Evolutionary conservation across 2,329 filamentous ascomycete species (phyloP), one percentile per base, ranked within the genome.

Genomic region (Juglanconis juglandina): DNA sequence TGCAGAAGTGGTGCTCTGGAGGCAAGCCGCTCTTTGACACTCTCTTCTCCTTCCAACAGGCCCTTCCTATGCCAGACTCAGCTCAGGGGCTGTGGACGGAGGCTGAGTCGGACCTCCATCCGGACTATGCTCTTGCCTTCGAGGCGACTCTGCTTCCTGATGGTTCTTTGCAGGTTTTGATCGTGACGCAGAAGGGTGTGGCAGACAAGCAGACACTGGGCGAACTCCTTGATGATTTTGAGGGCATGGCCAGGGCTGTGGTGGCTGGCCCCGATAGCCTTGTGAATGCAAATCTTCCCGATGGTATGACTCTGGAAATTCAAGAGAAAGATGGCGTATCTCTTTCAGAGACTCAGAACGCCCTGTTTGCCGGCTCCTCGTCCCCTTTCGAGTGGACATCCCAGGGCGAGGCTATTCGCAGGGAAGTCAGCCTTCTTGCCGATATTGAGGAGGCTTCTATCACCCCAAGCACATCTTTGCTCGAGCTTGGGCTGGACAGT

Each of bases 401-500:
- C 2, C 69, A 80, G 14, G 83, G 89, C 0, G 67, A 67, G 1
- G 65, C 65, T 0, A 76, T 96, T 6, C 82, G 84, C 33, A 71
- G 78, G 3, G 86, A 89, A 66, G 81, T 96, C 48, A 83, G 88
- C 1, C 67, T 69, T 0, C 75, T 96, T 5, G 84, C 87, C 1
- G 81, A 80, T 0, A 69, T 87, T 0, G 70, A 81, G 0, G 70
- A 73, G 3, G 70, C 78, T 1, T 73, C 80, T 0, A 76, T 96
- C 42, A 71, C 75, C 1, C 81, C 84, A 55, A 73, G 78, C 6
- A 85, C 85, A 0, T 88, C 88, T 0, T 84, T 97, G 10, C 87
- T 96, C 44, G 87, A 94, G 66, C 81, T 97, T 37, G 93, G 93
- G 0, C 81, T 97, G 6, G 94, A 97, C 76, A 96, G 93, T 68